A percentile compares a stretch with the other conserved stretches of the same genome.
Evolutionary conservation across 2,329 filamentous ascomycete genomes (phyloP).

Genomic region (Golovinomyces cichoracearum): DNA sequence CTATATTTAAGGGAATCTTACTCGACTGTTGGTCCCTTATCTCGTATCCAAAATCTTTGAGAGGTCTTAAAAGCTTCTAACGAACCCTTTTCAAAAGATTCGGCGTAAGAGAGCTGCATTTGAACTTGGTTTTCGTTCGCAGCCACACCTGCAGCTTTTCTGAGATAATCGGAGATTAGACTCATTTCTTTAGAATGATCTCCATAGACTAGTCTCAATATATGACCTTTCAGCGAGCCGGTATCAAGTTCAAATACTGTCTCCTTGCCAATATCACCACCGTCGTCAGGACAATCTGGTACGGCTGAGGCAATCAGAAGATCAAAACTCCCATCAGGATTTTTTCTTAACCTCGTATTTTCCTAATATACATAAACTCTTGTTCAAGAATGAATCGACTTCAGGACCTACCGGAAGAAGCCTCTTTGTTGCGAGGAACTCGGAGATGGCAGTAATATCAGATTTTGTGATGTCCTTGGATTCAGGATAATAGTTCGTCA

Average conservation of each 20-base stretch:
- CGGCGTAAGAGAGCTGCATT: slow-evolving; percentile 49
- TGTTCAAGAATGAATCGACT: not conserved
- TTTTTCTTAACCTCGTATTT: slow-evolving; percentile 52
- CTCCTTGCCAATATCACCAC: slow-evolving; percentile 43
- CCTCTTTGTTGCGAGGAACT: slow-evolving; percentile 45
- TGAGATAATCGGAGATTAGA: slow-evolving; percentile 37
- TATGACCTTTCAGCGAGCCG: slow-evolving; percentile 37
- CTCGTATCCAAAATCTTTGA: slow-evolving; percentile 58
- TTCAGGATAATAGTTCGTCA: slow-evolving; percentile 62
- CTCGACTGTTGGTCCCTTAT: slow-evolving; percentile 58
- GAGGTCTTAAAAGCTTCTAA: slow-evolving; percentile 56
- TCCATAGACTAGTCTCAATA: slow-evolving; percentile 44
- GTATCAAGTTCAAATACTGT: slow-evolving; percentile 32
- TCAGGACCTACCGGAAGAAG: slow-evolving; percentile 24
- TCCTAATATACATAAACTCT: slow-evolving; percentile 21
- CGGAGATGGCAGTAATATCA: slow-evolving; percentile 48
- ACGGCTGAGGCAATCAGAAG: slow-evolving; percentile 47
- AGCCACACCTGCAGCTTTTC: slow-evolving; percentile 39
- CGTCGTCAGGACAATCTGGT: slow-evolving; percentile 29
- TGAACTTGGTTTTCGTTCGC: slow-evolving; percentile 49
- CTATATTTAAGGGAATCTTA: not conserved
- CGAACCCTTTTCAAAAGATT: slow-evolving; percentile 49
- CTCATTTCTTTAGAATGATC: slow-evolving; percentile 50
- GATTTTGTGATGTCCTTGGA: slow-evolving; percentile 46
- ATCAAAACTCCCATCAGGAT: slow-evolving; percentile 36